Evolutionary conservation across 1,284 basidiomycete species (phyloP), one percentile per base, ranked within the genome.

Genomic region (Ustilago nuda): DNA sequence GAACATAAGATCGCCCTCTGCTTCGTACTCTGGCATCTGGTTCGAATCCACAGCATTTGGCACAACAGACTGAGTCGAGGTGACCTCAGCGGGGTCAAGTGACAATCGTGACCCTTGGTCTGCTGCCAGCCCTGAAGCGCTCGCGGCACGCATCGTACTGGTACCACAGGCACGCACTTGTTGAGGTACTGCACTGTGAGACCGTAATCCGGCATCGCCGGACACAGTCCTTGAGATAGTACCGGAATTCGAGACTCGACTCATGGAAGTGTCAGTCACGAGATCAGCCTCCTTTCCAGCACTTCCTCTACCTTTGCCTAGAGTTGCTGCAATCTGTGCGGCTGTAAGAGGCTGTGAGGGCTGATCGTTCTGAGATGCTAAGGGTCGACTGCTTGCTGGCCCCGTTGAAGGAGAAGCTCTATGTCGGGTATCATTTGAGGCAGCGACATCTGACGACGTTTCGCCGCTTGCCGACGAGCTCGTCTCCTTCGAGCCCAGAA

Each of bases 1-100:
- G 58, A 76, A 76, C 23, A 76, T 71, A 12, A 76, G 68, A 37
- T 76, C 73, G 17, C 73, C 68, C 48, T 76, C 73, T 2, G 68
- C 65, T 43, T 76, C 73, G 51, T 71, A 71, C 6, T 67, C 65
- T 4, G 58, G 70, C 46, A 55, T 32, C 5, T 39, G 53, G n/a
- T 48, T n/a, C 23, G 58, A 41, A 23, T 64, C 43, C 46, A 61
- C 8, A 13, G 23, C 27, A 7, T 45, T 33, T 13, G 46, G 39
- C 8, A 1, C 57, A 30, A 46, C 37, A 56, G 35, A 1, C 27
- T 45, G 15, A n/a, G 35, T 2, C 9, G 27, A 45, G 17, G 43
- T 32, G 12, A 33, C 35, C 19, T 46, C 52, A 19, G 23, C 48
- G 17, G n/a, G 30, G 9, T 63, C 62, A 9, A 55, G 53, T 41